Base-by-base conservation (phyloP, 805 yeast genomes). In the Candida anglica region DNA sequence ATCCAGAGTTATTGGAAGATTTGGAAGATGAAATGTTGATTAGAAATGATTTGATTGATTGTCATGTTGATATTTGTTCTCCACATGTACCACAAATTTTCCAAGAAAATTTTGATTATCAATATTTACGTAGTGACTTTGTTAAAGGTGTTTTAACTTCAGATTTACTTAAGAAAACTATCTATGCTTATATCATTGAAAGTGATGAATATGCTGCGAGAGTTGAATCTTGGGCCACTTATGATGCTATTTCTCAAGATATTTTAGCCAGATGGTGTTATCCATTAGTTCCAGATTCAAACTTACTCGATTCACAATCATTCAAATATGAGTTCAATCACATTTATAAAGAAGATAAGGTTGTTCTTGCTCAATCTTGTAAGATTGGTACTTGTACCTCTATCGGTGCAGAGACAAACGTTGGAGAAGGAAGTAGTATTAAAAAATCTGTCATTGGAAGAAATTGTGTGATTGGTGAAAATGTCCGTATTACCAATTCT, bases 51-150 rank as follows among this genome's bases (percentile, higher is more conserved):
- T 73, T 93, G 43, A 89, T 93, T 39, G 98, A 93, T 64, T 93
- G 98, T 57, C 93, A 85, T 55, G 88, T 93, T 36, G 98, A 93
- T 61, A 87, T 93, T 40, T 93, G 98, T 60, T 73, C 97, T 5
- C 87, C 95, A 2, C 87, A 81, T 44, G 96, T 93, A 8, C 97
- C 97, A 1, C 93, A 94, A 11, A 81, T 91, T 40, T 93, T 91
- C 64, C 95, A 87, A 49, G 98, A 93, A 52, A 91, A 93, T 58
- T 93, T 93, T 50, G 98, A 93, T 63, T 93, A 89, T 57, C 96
- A 91, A 58, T 67, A 76, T 33, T 66, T 91, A 42, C 75, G 98
- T 57, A 69, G 75, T 22, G 98, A 93, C 60, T 93, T 91, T 52
- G 85, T 91, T 19, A 82, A 77, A 47, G 97, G 98, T 35, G 93